phyloP scores from a whole-genome alignment of 805 yeast species.

The Starmera amethionina region DNA sequence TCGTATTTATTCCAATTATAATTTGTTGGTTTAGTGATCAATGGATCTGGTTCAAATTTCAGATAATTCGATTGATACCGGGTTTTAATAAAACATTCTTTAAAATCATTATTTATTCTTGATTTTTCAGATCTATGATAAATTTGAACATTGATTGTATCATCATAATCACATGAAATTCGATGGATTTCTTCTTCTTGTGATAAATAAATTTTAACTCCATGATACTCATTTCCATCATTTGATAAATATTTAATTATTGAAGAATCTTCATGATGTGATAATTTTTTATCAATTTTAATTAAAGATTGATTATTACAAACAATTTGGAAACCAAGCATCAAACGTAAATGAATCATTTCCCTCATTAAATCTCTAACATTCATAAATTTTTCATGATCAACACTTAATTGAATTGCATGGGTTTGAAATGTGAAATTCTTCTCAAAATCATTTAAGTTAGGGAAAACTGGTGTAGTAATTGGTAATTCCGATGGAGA shows the following conservation, averaged over 20 bases:
- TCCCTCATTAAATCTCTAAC: slow-evolving; percentile 65
- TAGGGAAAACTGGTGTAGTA: slow-evolving; percentile 70
- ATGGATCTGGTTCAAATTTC: slow-evolving; percentile 45
- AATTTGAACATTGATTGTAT: slow-evolving; percentile 70
- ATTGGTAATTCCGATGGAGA: slow-evolving; percentile 92
- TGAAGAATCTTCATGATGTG: slow-evolving; percentile 45
- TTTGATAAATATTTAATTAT: slow-evolving; percentile 45
- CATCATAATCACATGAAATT: slow-evolving; percentile 61
- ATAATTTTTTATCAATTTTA: slow-evolving; percentile 51
- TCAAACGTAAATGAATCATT: slow-evolving; percentile 74
- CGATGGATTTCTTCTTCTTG: slow-evolving; percentile 82
- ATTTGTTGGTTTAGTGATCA: slow-evolving; percentile 39
- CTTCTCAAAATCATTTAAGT: slow-evolving; percentile 52
- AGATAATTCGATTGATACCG: slow-evolving; percentile 64
- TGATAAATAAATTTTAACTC: slow-evolving; percentile 63
- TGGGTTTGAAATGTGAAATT: slow-evolving; percentile 80
- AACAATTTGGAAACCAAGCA: slow-evolving; percentile 77
- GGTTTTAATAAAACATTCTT: slow-evolving; percentile 59
- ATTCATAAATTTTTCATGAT: slow-evolving; percentile 41
- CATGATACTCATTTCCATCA: slow-evolving; percentile 30
- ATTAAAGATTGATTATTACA: slow-evolving; percentile 65
- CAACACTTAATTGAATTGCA: slow-evolving; percentile 56
- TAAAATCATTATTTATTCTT: slow-evolving; percentile 22
- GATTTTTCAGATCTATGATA: slow-evolving; percentile 36
- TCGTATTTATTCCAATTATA: slow-evolving; percentile 90